Evolutionary conservation across 2,329 filamentous ascomycete genomes (phyloP), one percentile per base, ranked within the genome.

Genomic region (Penicillium sp.): DNA sequence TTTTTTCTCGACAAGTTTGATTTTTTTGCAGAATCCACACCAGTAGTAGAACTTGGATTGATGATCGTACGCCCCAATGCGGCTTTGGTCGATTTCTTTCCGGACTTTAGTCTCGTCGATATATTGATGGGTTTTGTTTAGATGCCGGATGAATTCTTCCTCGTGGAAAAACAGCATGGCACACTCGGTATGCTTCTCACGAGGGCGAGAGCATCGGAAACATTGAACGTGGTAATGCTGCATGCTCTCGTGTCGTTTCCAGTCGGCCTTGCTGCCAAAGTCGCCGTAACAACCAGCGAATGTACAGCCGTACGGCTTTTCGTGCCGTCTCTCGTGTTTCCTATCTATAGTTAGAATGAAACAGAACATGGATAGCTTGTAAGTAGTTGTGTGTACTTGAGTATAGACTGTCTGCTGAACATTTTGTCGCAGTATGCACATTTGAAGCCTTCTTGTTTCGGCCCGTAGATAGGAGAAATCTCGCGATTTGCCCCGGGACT

Each of bases 191-290:
- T 70, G 64, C 6, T 61, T 21, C 16, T 52, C n/a, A 40, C 65
- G 61, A 6, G 62, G 67, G 28, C 80, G 71, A 28, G 81, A 77
- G 67, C 91, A 96, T 28, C 82, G 83, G 85, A 89, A 96, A 48
- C 81, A 80, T 65, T 91, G 87, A 5, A 82, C 71, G 58, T 88
- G 83, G 59, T 83, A 84, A 68, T 96, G 91, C 65, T 93, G 88
- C 16, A 83, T 85, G 62, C 85, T 88, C 66, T 97, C 93, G 66
- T 97, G 92, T 1, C 92, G 84, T 68, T 95, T 96, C 92, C 85
- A 97, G 71, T 97, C 92, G 58, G 91, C 92, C 68, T 96, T 96
- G 71, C 89, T 92, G n/a, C 92, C 92, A 63, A 96, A 96, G 0
- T 69, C 78, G 66, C 90, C 91, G 49, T 74, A 71, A 66, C 92